A percentile compares a stretch with the other conserved stretches of the same genome.
Evolutionary conservation across 139 green algal species (phyloP).

Genomic region (Picochlorum sp.): DNA sequence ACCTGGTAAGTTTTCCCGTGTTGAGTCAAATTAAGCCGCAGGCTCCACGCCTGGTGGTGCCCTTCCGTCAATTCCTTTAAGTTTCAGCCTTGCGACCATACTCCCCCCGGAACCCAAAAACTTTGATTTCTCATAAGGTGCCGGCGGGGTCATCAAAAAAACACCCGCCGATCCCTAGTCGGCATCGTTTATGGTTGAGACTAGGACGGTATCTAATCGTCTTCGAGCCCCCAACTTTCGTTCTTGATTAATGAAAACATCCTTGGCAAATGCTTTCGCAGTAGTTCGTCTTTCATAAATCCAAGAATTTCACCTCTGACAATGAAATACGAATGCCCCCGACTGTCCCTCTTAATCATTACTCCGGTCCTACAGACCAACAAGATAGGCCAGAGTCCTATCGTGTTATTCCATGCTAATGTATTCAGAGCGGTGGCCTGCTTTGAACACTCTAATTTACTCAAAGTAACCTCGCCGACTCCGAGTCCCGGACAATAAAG

Average conservation of each 20-base stretch:
- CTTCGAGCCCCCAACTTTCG: slow-evolving; percentile 99
- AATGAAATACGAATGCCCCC: slow-evolving; percentile 99
- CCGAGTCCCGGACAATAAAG: slow-evolving; percentile 75
- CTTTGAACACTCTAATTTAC: too few species aligned
- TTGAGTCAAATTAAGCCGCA: too few species aligned
- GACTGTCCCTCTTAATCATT: slow-evolving; percentile 99
- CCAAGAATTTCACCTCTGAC: slow-evolving; percentile 99
- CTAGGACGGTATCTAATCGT: slow-evolving; percentile 99
- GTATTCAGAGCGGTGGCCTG: too few species aligned
- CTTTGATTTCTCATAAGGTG: slow-evolving; percentile 92
- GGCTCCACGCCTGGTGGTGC: too few species aligned
- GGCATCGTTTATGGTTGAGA: slow-evolving; percentile 99
- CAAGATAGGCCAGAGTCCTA: too few species aligned
- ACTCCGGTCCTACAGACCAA: slow-evolving; percentile 53
- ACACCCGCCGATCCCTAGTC: slow-evolving; percentile 95
- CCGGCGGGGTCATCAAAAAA: slow-evolving; percentile 92
- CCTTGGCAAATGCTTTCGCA: slow-evolving; percentile 83
- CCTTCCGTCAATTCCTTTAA: too few species aligned
- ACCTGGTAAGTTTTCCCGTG: too few species aligned
- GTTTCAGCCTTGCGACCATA: too few species aligned
- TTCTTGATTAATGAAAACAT: slow-evolving; percentile 99
- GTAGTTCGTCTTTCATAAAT: slow-evolving; percentile 99
- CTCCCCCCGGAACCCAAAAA: too few species aligned
- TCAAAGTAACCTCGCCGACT: slow-evolving; percentile 10
- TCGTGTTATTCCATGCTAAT: too few species aligned